Percentiles rank a stretch among this genome's conserved stretches.
Evolutionary conservation across 2,329 filamentous ascomycete species (phyloP).

Genomic region (Aspergillus melleus): DNA sequence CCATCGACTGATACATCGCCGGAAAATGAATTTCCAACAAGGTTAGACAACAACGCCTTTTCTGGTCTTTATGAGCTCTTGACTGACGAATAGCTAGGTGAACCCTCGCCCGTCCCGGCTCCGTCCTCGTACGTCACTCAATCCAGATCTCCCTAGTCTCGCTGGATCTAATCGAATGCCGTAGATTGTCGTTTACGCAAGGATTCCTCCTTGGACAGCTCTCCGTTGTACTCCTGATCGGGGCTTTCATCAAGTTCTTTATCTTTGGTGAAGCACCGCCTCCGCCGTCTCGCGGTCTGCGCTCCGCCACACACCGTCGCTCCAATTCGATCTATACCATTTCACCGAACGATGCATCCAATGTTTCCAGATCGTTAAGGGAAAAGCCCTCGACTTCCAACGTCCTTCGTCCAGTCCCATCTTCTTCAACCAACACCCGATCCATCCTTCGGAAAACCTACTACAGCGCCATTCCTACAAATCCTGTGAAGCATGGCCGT

Average conservation of each 20-base stretch:
- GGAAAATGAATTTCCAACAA: constrained; percentile 36
- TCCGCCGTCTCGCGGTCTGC: constrained; percentile 75
- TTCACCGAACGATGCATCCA: constrained; percentile 33
- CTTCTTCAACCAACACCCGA: constrained; percentile 78
- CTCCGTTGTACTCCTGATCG: constrained; percentile 85
- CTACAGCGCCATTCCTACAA: constrained; percentile 66
- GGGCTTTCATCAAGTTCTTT: constrained; percentile 98
- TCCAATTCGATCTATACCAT: constrained; percentile 62
- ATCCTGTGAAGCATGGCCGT: constrained; percentile 43
- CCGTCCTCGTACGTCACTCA: constrained; percentile 43
- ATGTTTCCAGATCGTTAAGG: constrained; percentile 46
- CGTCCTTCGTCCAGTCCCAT: constrained; percentile 70
- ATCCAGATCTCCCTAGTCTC: neutral
- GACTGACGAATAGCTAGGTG: constrained; percentile 27
- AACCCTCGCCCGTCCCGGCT: constrained; percentile 30
- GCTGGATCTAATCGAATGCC: constrained; percentile 7
- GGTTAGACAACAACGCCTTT: constrained; percentile 17
- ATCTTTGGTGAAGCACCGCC: constrained; percentile 95
- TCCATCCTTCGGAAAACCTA: constrained; percentile 91
- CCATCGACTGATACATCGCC: constrained; percentile 20
- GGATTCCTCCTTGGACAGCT: constrained; percentile 91
- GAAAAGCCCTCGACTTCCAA: constrained; percentile 60
- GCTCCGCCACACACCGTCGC: constrained; percentile 74
- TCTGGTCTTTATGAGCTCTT: neutral
- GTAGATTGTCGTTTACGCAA: constrained; percentile 84